Evolutionary conservation across 306 rosid genomes (phyloP).

Genomic region (Cyamopsis tetragonoloba): DNA sequence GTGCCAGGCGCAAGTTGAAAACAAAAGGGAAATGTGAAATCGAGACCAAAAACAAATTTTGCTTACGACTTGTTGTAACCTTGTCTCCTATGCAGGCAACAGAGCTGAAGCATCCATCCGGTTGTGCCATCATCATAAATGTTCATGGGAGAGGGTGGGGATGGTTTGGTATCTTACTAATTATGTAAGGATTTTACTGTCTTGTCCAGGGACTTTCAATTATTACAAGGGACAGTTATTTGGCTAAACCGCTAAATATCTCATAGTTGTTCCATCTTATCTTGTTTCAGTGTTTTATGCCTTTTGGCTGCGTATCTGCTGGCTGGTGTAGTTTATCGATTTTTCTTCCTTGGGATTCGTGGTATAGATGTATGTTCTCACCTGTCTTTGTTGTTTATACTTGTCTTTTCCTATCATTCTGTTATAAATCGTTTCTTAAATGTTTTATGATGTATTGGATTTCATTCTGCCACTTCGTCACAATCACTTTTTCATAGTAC

Average conservation of each 20-base stretch:
- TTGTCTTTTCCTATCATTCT: not conserved
- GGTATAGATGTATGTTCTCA: slow-evolving; percentile 71
- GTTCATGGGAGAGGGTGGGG: slow-evolving; percentile 69
- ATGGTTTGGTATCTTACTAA: slow-evolving; percentile 64
- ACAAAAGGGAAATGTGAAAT: not conserved
- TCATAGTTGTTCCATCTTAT: slow-evolving; percentile 29
- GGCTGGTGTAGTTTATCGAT: slow-evolving; percentile 66
- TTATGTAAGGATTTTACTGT: slow-evolving; percentile 43
- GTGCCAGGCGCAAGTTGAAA: not conserved
- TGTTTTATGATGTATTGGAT: not conserved
- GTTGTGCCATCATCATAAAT: slow-evolving; percentile 61
- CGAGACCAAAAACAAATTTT: not conserved
- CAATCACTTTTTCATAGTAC: slow-evolving; percentile 3
- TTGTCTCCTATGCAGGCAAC: slow-evolving; percentile 57
- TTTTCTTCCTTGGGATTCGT: slow-evolving; percentile 52
- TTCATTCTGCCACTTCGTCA: slow-evolving; percentile 17
- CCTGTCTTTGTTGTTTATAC: slow-evolving; percentile 19
- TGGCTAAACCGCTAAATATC: slow-evolving; percentile 14
- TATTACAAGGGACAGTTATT: slow-evolving; percentile 5
- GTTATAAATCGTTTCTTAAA: not conserved
- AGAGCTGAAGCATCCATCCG: slow-evolving; percentile 85
- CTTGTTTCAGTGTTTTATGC: slow-evolving; percentile 61
- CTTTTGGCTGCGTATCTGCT: slow-evolving; percentile 71
- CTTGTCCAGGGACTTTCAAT: not conserved
- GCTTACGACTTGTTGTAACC: slow-evolving; percentile 1